Conservation (phyloP, 768 basidiomycete genomes). For the Solioccasus polychromus region DNA sequence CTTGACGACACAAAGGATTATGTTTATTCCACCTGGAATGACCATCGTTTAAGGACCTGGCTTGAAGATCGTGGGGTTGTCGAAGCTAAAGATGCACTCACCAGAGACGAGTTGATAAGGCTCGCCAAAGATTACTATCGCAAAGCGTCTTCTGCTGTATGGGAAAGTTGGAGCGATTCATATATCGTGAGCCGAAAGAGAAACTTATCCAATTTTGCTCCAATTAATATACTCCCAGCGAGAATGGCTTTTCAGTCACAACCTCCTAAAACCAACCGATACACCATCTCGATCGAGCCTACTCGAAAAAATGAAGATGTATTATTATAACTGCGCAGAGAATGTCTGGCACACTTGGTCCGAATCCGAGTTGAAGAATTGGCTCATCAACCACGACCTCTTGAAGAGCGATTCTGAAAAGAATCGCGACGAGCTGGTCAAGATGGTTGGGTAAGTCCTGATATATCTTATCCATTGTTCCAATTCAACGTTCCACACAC, state of each 20-base stretch:
- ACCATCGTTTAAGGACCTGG: conserved; percentile 66
- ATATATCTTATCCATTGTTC: background rate
- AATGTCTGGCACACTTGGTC: conserved; percentile 67
- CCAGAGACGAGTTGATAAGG: conserved; percentile 62
- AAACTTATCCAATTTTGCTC: no score
- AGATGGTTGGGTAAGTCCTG: conserved; percentile 58
- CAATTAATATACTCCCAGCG: no score
- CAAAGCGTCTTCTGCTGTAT: conserved; percentile 59
- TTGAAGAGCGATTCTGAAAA: conserved; percentile 69
- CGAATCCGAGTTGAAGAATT: conserved; percentile 71
- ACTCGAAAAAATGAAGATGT: conserved; percentile 64
- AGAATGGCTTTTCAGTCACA: conserved; percentile 80
- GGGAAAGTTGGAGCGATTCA: conserved; percentile 84
- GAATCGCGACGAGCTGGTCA: conserved; percentile 72
- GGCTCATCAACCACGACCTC: conserved; percentile 73
- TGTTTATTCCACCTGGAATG: conserved; percentile 87
- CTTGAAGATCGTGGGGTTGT: conserved; percentile 73
- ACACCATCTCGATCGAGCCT: conserved; percentile 55
- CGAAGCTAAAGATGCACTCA: conserved; percentile 52
- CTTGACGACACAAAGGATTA: conserved; percentile 83
- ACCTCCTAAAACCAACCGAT: conserved; percentile 62
- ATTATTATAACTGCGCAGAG: conserved; percentile 65
- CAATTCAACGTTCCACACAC: background rate
- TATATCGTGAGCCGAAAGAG: conserved; percentile 66
- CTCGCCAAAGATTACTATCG: conserved; percentile 72